Conservation (phyloP, 2,329 filamentous ascomycete species). For the Malbranchea zuffiana region DNA sequence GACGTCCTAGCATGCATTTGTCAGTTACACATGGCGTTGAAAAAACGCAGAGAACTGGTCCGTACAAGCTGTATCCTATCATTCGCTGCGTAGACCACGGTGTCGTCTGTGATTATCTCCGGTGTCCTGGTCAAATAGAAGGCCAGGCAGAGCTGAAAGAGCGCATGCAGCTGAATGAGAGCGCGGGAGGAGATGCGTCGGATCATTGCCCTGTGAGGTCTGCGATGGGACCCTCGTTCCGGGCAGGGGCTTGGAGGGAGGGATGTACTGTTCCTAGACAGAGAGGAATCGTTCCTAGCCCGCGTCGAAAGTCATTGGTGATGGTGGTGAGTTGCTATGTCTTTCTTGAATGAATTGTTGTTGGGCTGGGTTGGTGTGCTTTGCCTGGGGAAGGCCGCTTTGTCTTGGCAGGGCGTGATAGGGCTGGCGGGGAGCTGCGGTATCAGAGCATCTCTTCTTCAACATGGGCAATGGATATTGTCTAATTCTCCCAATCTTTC, state of each 20-base stretch:
- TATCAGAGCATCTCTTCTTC: too few relatives aligned
- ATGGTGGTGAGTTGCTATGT: too few relatives aligned
- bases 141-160: conserved; percentile 75
- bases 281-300: too few relatives aligned
- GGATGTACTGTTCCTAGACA: too few relatives aligned
- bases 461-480: conserved; percentile 3
- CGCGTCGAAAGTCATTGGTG: too few relatives aligned
- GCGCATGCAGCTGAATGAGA: conserved; percentile 67
- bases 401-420: too few relatives aligned
- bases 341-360: too few relatives aligned
- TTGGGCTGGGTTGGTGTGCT: neutral
- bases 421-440: too few relatives aligned
- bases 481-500: neutral
- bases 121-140: conserved; percentile 75
- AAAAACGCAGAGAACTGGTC: neutral
- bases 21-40: neutral
- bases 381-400: too few relatives aligned
- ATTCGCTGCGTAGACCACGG: conserved; percentile 65
- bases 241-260: neutral
- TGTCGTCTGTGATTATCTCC: conserved; percentile 52
- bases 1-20: conserved; percentile 28
- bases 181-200: conserved; percentile 67
- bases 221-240: neutral
- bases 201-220: conserved; percentile 46
- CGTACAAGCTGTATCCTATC: conserved; percentile 71